Conservation (phyloP, 164 flowering plant species). For the Chimonanthus praecox region DNA sequence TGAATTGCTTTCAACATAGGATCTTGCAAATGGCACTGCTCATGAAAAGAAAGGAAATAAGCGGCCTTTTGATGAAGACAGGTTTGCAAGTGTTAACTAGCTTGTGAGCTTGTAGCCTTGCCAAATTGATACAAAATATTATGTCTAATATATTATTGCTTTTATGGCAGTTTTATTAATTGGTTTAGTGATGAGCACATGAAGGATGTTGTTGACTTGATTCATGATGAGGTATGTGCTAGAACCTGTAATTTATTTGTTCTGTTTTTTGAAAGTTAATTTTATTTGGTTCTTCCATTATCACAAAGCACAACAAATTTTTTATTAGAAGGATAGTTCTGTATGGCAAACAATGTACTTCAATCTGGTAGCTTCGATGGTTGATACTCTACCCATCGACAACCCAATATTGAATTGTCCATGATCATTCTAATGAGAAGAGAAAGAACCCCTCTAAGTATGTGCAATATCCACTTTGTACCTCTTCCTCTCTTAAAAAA, state of each 20-base stretch:
- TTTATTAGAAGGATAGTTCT: too few relatives aligned
- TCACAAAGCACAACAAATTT: too few relatives aligned
- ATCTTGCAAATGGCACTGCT: conserved; percentile 28
- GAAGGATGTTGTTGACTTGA: conserved; percentile 39
- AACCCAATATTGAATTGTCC: too few relatives aligned
- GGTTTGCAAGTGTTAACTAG: conserved; percentile 18
- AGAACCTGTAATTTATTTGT: background rate
- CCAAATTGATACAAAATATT: background rate
- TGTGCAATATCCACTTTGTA: too few relatives aligned
- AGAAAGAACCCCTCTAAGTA: too few relatives aligned
- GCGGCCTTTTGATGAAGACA: conserved; percentile 30
- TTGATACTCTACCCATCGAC: too few relatives aligned
- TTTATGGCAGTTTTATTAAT: conserved; percentile 60
- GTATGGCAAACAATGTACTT: too few relatives aligned
- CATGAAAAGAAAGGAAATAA: conserved; percentile 44
- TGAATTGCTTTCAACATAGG: conserved; percentile 19
- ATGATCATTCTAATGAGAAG: too few relatives aligned
- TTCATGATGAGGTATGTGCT: conserved; percentile 60
- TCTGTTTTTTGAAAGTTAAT: too few relatives aligned
- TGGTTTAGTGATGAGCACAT: conserved; percentile 56
- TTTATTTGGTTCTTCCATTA: too few relatives aligned
- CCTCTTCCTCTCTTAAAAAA: too few relatives aligned
- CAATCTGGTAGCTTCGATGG: too few relatives aligned
- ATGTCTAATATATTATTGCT: background rate
- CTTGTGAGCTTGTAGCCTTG: background rate